Percentiles rank a stretch among this genome's conserved stretches.
Conservation (phyloP, 768 basidiomycete species). For the Favolaschia claudopus region DNA sequence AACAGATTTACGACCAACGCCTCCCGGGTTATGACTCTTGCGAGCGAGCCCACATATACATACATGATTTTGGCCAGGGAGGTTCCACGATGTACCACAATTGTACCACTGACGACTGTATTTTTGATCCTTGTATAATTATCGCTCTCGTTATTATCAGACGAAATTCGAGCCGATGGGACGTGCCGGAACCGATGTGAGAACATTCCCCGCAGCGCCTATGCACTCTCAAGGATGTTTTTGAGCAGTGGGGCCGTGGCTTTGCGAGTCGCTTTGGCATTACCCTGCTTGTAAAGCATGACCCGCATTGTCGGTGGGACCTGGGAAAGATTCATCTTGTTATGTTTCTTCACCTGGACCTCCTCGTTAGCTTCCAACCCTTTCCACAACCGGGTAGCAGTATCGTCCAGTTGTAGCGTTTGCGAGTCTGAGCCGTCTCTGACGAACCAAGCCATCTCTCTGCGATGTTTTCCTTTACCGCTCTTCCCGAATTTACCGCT, state of each 20-base stretch:
- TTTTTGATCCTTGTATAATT: too few species aligned
- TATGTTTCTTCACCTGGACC: slow-evolving; percentile 60
- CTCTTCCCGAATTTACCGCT: slow-evolving; percentile 45
- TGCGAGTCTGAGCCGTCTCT: slow-evolving; percentile 42
- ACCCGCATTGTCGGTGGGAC: slow-evolving; percentile 44
- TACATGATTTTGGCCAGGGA: too few species aligned
- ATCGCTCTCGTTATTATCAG: too few species aligned
- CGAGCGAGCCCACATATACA: too few species aligned
- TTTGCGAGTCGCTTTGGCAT: slow-evolving; percentile 69
- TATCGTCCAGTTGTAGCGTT: slow-evolving; percentile 41
- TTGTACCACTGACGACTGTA: too few species aligned
- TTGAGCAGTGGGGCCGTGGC: slow-evolving; percentile 72
- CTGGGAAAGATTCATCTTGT: slow-evolving; percentile 48
- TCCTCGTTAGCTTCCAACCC: slow-evolving; percentile 66
- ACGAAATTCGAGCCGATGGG: background rate
- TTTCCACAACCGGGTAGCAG: slow-evolving; percentile 59
- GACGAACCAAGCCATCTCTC: slow-evolving; percentile 76
- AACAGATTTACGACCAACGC: too few species aligned
- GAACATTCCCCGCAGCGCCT: too few species aligned
- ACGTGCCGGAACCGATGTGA: too few species aligned
- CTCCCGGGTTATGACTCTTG: too few species aligned
- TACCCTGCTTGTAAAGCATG: slow-evolving; percentile 71
- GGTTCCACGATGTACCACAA: too few species aligned
- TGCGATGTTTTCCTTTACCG: slow-evolving; percentile 60
- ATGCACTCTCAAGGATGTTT: slow-evolving; percentile 56